These are phyloP conservation scores for Gryganskiella cystojenkinii DNA, from an alignment of 192 early-diverging fungal species.

Conservation along the genomic window DNA sequence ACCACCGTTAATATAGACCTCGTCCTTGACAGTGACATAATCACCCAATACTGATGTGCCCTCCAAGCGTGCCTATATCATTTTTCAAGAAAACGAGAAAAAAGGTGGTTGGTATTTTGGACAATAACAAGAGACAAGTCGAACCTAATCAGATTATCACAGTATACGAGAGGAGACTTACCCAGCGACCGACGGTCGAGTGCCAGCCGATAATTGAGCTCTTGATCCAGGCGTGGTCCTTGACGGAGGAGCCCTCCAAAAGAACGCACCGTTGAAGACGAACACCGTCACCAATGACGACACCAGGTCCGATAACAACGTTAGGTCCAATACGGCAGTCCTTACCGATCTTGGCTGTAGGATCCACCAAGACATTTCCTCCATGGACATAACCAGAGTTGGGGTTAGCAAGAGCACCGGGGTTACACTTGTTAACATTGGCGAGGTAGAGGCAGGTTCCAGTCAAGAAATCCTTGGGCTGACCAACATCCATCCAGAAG, in stretches of 20 bases:
- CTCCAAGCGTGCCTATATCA: slow-evolving; percentile 79
- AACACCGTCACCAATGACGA: slow-evolving; percentile 94
- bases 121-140: neutral
- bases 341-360: slow-evolving; percentile 92
- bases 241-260: slow-evolving; percentile 84
- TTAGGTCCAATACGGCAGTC: slow-evolving; percentile 98
- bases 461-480: slow-evolving; percentile 97
- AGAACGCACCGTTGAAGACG: slow-evolving; percentile 90
- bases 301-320: slow-evolving; percentile 94
- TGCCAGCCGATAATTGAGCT: slow-evolving; percentile 96
- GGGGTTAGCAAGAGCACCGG: slow-evolving; percentile 75
- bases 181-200: slow-evolving; percentile 94
- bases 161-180: slow-evolving; percentile 18
- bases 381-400: slow-evolving; percentile 75
- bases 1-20: slow-evolving; percentile 95
- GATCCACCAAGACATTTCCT: slow-evolving; percentile 94
- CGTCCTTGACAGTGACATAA: slow-evolving; percentile 94
- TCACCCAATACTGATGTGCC: slow-evolving; percentile 96
- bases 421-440: slow-evolving; percentile 81
- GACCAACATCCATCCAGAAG: slow-evolving; percentile 99
- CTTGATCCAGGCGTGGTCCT: slow-evolving; percentile 92
- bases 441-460: slow-evolving; percentile 94
- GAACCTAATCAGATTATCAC: neutral
- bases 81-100: neutral
- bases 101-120: neutral